Conservation (phyloP, 495 filamentous ascomycete species). For the Lentithecium fluviatile region DNA sequence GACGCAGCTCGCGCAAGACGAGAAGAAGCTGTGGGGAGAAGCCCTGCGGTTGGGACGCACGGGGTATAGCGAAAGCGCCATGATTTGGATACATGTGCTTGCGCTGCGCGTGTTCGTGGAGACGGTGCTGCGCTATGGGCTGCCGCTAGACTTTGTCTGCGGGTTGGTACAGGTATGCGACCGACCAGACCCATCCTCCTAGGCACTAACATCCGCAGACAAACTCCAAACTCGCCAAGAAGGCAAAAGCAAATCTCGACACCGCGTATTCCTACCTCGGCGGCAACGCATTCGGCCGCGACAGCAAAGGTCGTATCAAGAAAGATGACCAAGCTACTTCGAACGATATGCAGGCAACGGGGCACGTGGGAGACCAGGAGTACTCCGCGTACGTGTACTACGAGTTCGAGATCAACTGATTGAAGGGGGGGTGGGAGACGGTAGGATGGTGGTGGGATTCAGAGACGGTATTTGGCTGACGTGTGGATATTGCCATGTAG, state of each 20-base stretch:
- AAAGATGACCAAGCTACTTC: slow-evolving; percentile 77
- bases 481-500: too few relatives aligned
- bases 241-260: slow-evolving; percentile 78
- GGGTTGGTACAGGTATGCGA: slow-evolving; percentile 74
- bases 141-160: slow-evolving; percentile 84
- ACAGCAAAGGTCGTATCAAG: slow-evolving; percentile 87
- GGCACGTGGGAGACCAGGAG: slow-evolving; percentile 66
- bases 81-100: slow-evolving; percentile 91
- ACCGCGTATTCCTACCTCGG: slow-evolving; percentile 85
- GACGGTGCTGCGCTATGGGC: slow-evolving; percentile 88
- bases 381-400: slow-evolving; percentile 98
- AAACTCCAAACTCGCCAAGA: slow-evolving; percentile 75
- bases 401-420: slow-evolving; percentile 71
- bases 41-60: slow-evolving; percentile 81
- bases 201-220: slow-evolving; percentile 55
- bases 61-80: slow-evolving; percentile 89
- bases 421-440: too few relatives aligned
- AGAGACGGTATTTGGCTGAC: too few relatives aligned
- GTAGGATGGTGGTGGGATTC: too few relatives aligned
- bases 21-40: slow-evolving; percentile 85
- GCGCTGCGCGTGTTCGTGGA: slow-evolving; percentile 94
- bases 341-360: slow-evolving; percentile 73
- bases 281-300: slow-evolving; percentile 88
- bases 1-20: slow-evolving; percentile 72
- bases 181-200: not conserved